Evolutionary conservation across 176 grass and related monocot genomes (phyloP), one percentile per base, ranked within the genome.

Genomic region (Saccharum officinarum): DNA sequence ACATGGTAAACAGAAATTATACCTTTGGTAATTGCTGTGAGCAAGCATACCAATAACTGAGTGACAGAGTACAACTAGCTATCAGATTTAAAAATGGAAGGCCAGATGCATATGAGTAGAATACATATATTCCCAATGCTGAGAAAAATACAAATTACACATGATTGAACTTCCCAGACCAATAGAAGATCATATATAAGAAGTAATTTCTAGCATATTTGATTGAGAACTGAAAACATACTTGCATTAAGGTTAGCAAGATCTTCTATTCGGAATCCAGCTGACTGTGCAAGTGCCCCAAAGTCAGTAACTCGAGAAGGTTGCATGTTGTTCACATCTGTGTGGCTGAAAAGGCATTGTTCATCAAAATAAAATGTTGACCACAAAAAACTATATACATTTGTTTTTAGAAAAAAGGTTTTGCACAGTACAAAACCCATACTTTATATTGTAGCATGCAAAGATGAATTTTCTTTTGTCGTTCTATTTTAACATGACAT

Each of bases 191-290:
- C 52, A 82, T 26, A 20, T 36, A 37, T 16, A 73, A 72, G 8
- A 78, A 73, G 8, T 8, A 75, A 16, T 7, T 67, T 33, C 36
- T 65, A 78, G 22, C 17, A 23, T 69, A 59, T 71, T 67, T 78
- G 57, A 33, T 20, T 75, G 38, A 78, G 42, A 79, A 85, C 23
- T 47, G 76, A 85, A 12, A 61, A 66, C 93, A 87, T 94, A 97
- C 94, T 79, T 37, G 83, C 84, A 67, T 78, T 86, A 31, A 92
- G 49, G 86, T 83, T 88, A 55, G 81, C 86, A 54, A 91, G 66
- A 85, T 91, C 95, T 71, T 85, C 95, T 83, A 97, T 83, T 72
- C 65, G 82, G 82, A 92, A 89, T 81, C 86, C 88, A 79, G 78
- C 66, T 47, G 95, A 92, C 18, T 89, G 90, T 60, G 89, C 92